Percentiles rank a stretch among this genome's conserved stretches.
These are phyloP conservation scores for Ailanthus altissimus DNA, from an alignment of 345 rosid species.

Conservation along the genomic window DNA sequence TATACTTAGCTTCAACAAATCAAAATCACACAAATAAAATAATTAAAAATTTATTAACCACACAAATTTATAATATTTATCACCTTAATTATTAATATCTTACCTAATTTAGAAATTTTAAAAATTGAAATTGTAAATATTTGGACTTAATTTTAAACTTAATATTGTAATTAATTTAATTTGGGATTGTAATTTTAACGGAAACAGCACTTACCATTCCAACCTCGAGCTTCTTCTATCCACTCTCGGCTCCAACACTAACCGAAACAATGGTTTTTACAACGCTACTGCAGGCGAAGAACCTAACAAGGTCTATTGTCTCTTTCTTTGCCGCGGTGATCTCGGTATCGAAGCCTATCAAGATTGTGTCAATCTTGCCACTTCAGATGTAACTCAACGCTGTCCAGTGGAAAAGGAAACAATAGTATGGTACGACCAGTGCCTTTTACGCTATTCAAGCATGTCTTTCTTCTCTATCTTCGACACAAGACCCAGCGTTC, in stretches of 20 bases:
- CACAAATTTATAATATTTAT: too few relatives aligned
- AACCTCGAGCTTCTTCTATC: slow-evolving; percentile 23
- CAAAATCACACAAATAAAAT: too few relatives aligned
- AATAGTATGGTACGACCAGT: slow-evolving; percentile 45
- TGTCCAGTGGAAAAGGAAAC: slow-evolving; percentile 37
- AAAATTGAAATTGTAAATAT: too few relatives aligned
- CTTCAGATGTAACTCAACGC: neutral
- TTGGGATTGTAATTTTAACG: slow-evolving; percentile 26
- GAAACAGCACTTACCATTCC: slow-evolving; percentile 24
- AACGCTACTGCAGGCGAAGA: neutral
- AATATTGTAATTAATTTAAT: too few relatives aligned
- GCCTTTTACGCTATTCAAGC: slow-evolving; percentile 44
- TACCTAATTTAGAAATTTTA: too few relatives aligned
- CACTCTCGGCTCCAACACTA: slow-evolving; percentile 14
- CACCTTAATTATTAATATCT: too few relatives aligned
- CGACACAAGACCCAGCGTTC: too few relatives aligned
- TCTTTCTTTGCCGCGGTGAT: slow-evolving; percentile 41
- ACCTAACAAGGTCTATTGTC: slow-evolving; percentile 23
- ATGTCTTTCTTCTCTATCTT: slow-evolving; percentile 25
- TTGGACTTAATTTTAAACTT: too few relatives aligned
- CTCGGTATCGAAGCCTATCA: slow-evolving; percentile 25
- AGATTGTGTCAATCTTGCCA: slow-evolving; percentile 37
- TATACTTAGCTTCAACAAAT: too few relatives aligned
- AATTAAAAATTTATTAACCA: too few relatives aligned
- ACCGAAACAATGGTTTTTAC: slow-evolving; percentile 23